Evolutionary conservation across 805 yeast species (phyloP), one percentile per base, ranked within the genome.

Genomic region (Candida pseudoglaebosa): DNA sequence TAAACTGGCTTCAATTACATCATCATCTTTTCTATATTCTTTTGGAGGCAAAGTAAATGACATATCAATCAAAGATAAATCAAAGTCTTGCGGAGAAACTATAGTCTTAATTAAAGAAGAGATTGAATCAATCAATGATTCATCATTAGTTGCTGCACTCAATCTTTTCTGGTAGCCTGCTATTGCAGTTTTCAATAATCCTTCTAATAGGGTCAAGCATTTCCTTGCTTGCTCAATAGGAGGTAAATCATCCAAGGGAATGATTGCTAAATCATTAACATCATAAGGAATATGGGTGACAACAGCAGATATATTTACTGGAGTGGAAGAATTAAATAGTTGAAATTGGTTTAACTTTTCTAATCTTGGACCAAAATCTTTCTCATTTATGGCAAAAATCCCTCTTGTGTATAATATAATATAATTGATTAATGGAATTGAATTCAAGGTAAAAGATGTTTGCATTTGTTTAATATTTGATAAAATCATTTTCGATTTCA

Each of bases 261-360:
- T 48, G 3, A 62, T 56, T 2, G 58, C 34, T 48, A 59, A 22
- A 57, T 72, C 60, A 47, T 59, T 54, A 47, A 66, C 38, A 52
- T 65, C 56, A 61, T 70, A 62, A 36, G 78, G 65, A 50, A 75
- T 56, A 57, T 73, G 65, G 2, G 59, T 50, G 2, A 59, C 57
- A 1, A 49, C 44, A 1, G 40, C 24, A 2, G 70, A 54, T 3
- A 66, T 53, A 20, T 48, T 48, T 9, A 66, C 49, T 21, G 16
- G 14, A 5, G 17, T 8, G 5, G 56, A 48, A 2, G 59, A 16
- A 36, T 56, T 62, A 39, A 57, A 49, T 9, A 53, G 34, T 34
- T 53, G 56, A 50, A 50, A 67, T 17, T 54, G 48, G 17, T 64
- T 53, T 24, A 68, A 47, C 3, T 53, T 38, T 14, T 50, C 57